Base-by-base conservation (phyloP, 2,329 filamentous ascomycete species). In the Pseudocercospora cruenta region DNA sequence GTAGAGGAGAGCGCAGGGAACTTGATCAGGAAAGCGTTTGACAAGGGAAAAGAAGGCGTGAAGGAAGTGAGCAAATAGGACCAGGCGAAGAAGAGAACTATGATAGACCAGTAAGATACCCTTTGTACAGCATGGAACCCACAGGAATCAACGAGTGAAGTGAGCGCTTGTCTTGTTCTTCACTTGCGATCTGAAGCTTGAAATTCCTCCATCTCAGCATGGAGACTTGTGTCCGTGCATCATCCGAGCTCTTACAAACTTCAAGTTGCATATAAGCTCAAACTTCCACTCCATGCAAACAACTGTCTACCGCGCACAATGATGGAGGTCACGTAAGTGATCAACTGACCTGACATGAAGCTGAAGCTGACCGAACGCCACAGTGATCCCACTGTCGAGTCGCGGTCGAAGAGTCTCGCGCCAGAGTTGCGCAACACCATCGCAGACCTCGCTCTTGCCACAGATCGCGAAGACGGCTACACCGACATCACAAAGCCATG, bases 1-100 rank as follows among this genome's bases (percentile, higher is more conserved):
- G 73, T 78, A 12, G 82, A 83, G 69, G 80, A 81, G 64, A 75
- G 76, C 57, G 76, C 79, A 5, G 75, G 75, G 31, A 66, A 66
- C 10, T 57, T 80, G 43, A 73, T 79, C 63, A 67, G 71, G 45
- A 68, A 70, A 65, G 80, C 73, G 65, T 72, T 80, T 10, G 55
- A 63, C 57, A 67, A 65, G 55, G 62, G 67, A 2, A 65, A 66
- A 28, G 71, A 73, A 58, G 71, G 43, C 45, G 67, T 64, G 54
- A 63, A 70, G 45, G 54, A 63, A 19, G 57, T 55, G 5, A 51
- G 57, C 9, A 65, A 65, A 58, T 66, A 65, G n/a, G n/a, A n/a
- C n/a, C n/a, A n/a, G n/a, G n/a, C n/a, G n/a, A n/a, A n/a, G n/a
- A n/a, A n/a, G n/a, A n/a, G n/a, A n/a, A n/a, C n/a, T n/a, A n/a